Percentiles rank a stretch among this genome's conserved stretches.
Conservation (phyloP, 768 basidiomycete genomes). For the Mycena crocata region DNA sequence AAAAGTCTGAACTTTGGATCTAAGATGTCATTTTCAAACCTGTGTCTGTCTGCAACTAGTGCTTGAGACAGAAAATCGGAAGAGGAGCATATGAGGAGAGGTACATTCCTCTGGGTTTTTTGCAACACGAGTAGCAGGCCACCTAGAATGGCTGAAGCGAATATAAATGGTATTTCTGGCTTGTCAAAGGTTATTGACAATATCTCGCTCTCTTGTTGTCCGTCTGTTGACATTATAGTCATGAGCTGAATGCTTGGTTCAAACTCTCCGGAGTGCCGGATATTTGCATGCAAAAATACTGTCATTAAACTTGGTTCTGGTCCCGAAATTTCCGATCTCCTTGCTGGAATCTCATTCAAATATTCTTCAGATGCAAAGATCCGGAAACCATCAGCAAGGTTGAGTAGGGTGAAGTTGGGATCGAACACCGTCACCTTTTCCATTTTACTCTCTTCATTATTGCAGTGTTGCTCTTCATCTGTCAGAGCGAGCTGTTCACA, state of each 20-base stretch:
- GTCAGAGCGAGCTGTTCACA: conserved; percentile 4
- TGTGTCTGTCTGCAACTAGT: too few species aligned
- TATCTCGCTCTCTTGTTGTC: not conserved
- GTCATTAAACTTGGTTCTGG: not conserved
- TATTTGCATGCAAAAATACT: not conserved
- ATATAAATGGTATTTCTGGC: not conserved
- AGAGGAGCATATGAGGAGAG: too few species aligned
- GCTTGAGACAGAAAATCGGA: too few species aligned
- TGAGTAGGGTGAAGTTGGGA: not conserved
- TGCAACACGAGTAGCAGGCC: too few species aligned
- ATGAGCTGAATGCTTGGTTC: not conserved
- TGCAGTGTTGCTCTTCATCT: not conserved
- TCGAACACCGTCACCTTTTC: not conserved
- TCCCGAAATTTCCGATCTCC: not conserved
- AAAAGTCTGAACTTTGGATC: too few species aligned
- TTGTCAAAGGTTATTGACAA: not conserved
- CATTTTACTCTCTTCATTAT: not conserved
- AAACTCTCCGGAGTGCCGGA: not conserved
- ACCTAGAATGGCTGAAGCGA: not conserved
- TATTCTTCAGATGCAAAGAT: not conserved
- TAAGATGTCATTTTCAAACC: too few species aligned
- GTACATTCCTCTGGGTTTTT: too few species aligned
- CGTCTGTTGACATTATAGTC: not conserved
- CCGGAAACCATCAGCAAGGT: not conserved
- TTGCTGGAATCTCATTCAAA: not conserved